These are phyloP conservation scores for Marsdenia floribunda DNA, from an alignment of 257 asterid genomes.

Conservation along the genomic window DNA sequence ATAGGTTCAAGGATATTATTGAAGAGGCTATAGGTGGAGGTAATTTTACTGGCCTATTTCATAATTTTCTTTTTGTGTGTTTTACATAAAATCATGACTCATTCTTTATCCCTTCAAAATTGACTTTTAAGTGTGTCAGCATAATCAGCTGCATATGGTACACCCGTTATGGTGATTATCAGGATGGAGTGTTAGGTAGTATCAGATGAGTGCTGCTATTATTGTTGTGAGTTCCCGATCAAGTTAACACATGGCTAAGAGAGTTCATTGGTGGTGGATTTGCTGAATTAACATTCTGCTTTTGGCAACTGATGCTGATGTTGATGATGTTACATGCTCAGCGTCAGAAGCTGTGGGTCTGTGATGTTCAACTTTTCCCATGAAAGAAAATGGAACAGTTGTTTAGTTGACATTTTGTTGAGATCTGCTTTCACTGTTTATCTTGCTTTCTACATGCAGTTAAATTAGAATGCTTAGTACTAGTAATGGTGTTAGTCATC, in stretches of 20 bases:
- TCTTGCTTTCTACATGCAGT: background rate
- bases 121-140: background rate
- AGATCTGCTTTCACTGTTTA: background rate
- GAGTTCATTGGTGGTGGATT: background rate
- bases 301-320: background rate
- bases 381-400: background rate
- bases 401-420: background rate
- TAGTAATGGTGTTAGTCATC: background rate
- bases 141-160: background rate
- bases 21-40: conserved; percentile 80
- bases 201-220: background rate
- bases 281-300: background rate
- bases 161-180: background rate
- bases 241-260: too few relatives aligned
- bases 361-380: background rate
- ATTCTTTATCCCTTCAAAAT: background rate
- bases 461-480: background rate
- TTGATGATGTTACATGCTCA: background rate
- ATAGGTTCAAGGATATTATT: conserved; percentile 83
- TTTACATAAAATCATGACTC: background rate
- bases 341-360: background rate
- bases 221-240: background rate
- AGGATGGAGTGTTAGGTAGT: background rate
- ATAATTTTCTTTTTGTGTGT: background rate
- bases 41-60: conserved; percentile 18